Conservation (phyloP, 225 moss, liverwort and hornwort species). For the Antitrichia curtipendula region DNA sequence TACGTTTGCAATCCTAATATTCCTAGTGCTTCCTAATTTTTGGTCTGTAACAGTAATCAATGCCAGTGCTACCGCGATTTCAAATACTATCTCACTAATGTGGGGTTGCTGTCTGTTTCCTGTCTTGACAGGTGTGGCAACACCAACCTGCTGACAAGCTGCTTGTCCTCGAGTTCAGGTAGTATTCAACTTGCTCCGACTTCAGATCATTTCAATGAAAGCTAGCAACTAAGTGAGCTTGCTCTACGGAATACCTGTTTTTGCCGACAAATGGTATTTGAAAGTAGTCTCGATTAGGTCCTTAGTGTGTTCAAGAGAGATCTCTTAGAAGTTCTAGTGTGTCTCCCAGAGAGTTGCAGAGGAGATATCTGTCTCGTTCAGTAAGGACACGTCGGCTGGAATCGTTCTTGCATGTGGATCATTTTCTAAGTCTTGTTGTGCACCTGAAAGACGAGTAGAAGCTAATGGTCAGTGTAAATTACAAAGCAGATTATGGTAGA, state of each 20-base stretch:
- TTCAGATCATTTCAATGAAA: neutral
- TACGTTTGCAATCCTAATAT: neutral
- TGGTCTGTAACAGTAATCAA: neutral
- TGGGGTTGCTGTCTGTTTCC: neutral
- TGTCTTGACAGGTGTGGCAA: slow-evolving; percentile 62
- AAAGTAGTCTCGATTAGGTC: neutral
- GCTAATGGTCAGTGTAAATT: neutral
- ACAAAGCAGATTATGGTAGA: neutral
- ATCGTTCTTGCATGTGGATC: neutral
- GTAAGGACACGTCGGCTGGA: neutral
- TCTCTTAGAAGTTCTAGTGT: neutral
- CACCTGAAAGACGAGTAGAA: no score
- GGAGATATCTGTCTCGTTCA: neutral
- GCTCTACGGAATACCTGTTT: neutral
- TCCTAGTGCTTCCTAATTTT: neutral
- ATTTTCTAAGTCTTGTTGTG: neutral
- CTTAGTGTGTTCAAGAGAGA: neutral
- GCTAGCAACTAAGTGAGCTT: neutral
- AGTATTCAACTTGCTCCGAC: neutral
- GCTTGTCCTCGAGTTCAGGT: slow-evolving; percentile 55
- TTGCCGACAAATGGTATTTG: neutral
- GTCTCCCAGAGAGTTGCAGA: neutral
- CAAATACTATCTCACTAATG: neutral
- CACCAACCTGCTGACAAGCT: slow-evolving; percentile 40
- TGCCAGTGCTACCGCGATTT: neutral